Percentiles rank a stretch among this genome's conserved stretches.
These are phyloP conservation scores for Beauveria brongniartii DNA, from an alignment of 2,329 filamentous ascomycete genomes.

Conservation along the genomic window DNA sequence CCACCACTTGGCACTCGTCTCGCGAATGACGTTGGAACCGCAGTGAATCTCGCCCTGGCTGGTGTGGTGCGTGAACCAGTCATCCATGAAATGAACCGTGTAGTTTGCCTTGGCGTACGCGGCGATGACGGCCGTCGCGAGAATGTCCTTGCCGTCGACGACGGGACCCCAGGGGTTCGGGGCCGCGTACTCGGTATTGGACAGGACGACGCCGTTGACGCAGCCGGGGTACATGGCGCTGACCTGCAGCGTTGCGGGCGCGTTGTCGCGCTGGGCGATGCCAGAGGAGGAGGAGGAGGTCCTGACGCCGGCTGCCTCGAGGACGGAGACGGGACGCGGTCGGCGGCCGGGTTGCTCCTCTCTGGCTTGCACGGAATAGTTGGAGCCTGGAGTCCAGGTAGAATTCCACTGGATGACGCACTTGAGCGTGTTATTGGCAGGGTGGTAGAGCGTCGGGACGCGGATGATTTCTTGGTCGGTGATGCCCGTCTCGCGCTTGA, in stretches of 20 bases:
- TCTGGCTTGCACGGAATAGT: background rate
- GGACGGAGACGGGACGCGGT: background rate
- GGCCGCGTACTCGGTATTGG: background rate
- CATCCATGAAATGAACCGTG: slow-evolving; percentile 5
- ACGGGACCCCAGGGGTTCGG: slow-evolving; percentile 6
- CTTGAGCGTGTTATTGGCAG: background rate
- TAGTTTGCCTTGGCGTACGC: background rate
- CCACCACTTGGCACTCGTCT: slow-evolving; percentile 1
- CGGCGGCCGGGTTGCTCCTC: background rate
- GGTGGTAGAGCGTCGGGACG: slow-evolving; percentile 16
- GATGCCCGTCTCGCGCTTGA: slow-evolving; percentile 19
- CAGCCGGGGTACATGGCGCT: slow-evolving; percentile 12
- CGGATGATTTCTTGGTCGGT: slow-evolving; percentile 18
- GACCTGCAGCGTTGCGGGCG: background rate
- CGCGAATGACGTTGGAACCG: background rate
- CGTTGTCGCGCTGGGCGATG: background rate
- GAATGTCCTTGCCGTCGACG: slow-evolving; percentile 1
- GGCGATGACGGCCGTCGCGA: background rate
- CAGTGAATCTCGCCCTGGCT: background rate
- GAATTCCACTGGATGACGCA: background rate
- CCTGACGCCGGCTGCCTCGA: background rate
- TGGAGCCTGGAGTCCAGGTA: background rate
- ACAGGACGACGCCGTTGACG: slow-evolving; percentile 19
- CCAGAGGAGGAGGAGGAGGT: too few species aligned
- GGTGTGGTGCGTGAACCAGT: slow-evolving; percentile 5